Conservation (phyloP, 257 asterid species). For the Lavandula angustifolia region DNA sequence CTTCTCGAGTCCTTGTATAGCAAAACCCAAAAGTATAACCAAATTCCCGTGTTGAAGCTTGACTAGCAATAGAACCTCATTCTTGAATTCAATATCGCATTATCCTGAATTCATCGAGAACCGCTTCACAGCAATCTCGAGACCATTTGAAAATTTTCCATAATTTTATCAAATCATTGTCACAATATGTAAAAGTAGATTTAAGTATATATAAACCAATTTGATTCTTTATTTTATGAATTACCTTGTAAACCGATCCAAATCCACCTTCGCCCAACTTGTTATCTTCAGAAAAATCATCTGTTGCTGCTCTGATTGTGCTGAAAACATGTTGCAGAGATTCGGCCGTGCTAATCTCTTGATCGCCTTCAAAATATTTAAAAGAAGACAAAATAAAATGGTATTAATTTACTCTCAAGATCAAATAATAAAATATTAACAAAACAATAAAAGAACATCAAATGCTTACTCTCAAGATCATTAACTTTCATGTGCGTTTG, state of each 20-base stretch:
- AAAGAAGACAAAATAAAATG: not conserved
- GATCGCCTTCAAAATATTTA: conserved; percentile 7
- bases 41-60: conserved; percentile 41
- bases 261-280: conserved; percentile 48
- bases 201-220: not conserved
- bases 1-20: conserved; percentile 31
- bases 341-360: conserved; percentile 17
- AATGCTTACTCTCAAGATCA: conserved; percentile 23
- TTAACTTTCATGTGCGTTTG: not conserved
- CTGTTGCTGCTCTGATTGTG: conserved; percentile 34
- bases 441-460: not conserved
- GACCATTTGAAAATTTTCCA: conserved; percentile 38
- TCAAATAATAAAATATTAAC: no score
- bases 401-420: no score
- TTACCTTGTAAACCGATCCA: conserved; percentile 43
- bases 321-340: conserved; percentile 34
- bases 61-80: conserved; percentile 34
- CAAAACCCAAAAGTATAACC: conserved; percentile 43
- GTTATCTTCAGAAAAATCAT: conserved; percentile 33
- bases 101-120: conserved; percentile 36
- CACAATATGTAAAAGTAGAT: not conserved
- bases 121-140: conserved; percentile 44
- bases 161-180: not conserved
- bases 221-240: no score
- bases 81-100: conserved; percentile 44